These are phyloP conservation scores for Taiozyma onychis DNA, from an alignment of 1,139 yeast genomes.

Conservation along the genomic window DNA sequence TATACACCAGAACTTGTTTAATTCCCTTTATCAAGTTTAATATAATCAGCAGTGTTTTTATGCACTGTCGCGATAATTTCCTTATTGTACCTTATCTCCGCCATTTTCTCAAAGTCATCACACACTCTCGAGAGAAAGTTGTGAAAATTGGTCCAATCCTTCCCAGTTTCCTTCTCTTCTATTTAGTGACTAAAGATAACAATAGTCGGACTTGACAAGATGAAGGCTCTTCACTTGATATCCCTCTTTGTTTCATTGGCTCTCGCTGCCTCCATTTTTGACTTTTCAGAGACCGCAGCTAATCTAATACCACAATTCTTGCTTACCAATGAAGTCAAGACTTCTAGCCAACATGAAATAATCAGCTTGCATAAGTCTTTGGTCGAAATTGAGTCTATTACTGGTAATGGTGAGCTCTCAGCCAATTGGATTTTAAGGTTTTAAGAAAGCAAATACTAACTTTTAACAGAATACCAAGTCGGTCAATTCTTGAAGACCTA, in stretches of 20 bases:
- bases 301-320: background rate
- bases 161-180: background rate
- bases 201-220: background rate
- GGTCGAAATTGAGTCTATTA: slow-evolving; percentile 19
- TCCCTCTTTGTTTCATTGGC: slow-evolving; percentile 8
- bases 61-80: background rate
- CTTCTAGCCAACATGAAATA: slow-evolving; percentile 13
- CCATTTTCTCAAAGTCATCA: background rate
- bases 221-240: slow-evolving; percentile 7
- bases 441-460: background rate
- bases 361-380: slow-evolving; percentile 21
- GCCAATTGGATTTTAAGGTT: background rate
- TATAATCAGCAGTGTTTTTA: background rate
- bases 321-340: background rate
- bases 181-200: background rate
- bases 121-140: background rate
- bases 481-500: slow-evolving; percentile 23
- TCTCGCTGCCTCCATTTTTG: slow-evolving; percentile 10
- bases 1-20: slow-evolving; percentile 5
- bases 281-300: slow-evolving; percentile 1
- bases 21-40: background rate
- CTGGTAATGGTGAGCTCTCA: slow-evolving; percentile 7
- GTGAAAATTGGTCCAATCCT: background rate
- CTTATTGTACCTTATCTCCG: background rate
- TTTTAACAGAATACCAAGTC: slow-evolving; percentile 12